Base-by-base conservation (phyloP, 2,329 filamentous ascomycete genomes). In the Phaeomoniella chlamydospora region DNA sequence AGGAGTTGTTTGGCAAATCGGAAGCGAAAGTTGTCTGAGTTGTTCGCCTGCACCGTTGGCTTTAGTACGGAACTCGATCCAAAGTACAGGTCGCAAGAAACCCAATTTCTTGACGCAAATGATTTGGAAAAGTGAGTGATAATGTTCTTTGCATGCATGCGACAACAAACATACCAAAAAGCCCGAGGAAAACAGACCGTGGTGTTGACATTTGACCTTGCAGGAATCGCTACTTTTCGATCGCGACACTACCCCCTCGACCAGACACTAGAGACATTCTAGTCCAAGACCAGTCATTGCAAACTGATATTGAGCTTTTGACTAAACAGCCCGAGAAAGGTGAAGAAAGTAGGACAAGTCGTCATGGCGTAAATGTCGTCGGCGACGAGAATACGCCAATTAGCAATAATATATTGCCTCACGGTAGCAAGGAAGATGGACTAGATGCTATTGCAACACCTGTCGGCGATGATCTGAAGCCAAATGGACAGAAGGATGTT, bases 21-120 rank as follows among this genome's bases (percentile, higher is more conserved):
- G 62, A 90, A 92, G 74, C 78, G 84, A 61, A 92, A 92, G 70
- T 72, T 94, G 57, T 79, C 80, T 58, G 81, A 90, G 65, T 72
- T 94, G 51, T 93, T 81, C 67, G 74, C 82, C 70, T 78, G 82
- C 67, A 80, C 80, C 58, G 74, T 77, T 56, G 58, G 67, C 45
- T 55, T 63, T 47, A 50, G 54, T 46, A 52, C 51, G 50, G n/a
- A 22, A 13, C 15, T 42, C 58, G 62, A 65, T 56, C 65, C 64
- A 44, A 53, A 77, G 49, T 61, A 62, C 49, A 58, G 61, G 40
- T 60, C 64, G 41, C 58, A 64, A 44, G 65, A 72, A 53, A 53
- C 58, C 45, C 59, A 56, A 32, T 73, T 74, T 45, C 63, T 75
- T 41, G 66, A 73, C 50, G 59, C 64, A 46, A 73, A 74, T 54